phyloP scores from a whole-genome alignment of 1,284 basidiomycete genomes.

The Microbotryum scabiosae region DNA sequence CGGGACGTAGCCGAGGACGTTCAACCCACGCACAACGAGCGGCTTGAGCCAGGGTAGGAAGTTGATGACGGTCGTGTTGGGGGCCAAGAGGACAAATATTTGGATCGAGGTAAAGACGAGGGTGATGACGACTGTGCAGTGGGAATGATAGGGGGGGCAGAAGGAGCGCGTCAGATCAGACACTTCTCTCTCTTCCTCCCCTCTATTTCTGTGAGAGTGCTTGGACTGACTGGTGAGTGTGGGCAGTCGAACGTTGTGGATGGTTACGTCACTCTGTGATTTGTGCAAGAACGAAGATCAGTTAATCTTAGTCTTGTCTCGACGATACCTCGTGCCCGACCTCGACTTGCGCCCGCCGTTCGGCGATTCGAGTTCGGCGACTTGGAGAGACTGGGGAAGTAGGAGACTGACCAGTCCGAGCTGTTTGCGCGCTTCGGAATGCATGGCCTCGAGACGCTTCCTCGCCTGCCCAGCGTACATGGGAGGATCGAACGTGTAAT shows the following conservation, averaged over 20 bases:
- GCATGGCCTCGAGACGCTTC: constrained; percentile 19
- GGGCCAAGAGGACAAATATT: neutral
- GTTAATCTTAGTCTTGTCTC: neutral
- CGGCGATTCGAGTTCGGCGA: neutral
- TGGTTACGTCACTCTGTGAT: constrained; percentile 2
- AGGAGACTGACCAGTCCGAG: constrained; percentile 12
- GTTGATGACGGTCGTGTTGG: neutral
- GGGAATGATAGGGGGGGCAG: neutral
- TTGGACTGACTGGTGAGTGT: too few species aligned
- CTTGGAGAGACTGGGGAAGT: neutral
- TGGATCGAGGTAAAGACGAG: neutral
- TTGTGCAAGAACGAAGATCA: neutral
- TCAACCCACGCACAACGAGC: constrained; percentile 1
- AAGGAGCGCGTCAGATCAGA: neutral
- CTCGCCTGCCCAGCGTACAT: constrained; percentile 20
- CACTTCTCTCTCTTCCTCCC: too few species aligned
- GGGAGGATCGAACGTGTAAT: constrained; percentile 10
- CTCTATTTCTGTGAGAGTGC: too few species aligned
- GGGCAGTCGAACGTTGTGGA: neutral
- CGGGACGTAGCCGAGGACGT: neutral
- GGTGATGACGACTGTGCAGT: neutral
- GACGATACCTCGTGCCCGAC: too few species aligned
- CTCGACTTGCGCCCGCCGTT: too few species aligned
- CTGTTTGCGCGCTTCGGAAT: constrained; percentile 5
- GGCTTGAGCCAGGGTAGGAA: constrained; percentile 1